phyloP scores from a whole-genome alignment of 1,139 yeast genomes.

The Geotrichum reessii region DNA sequence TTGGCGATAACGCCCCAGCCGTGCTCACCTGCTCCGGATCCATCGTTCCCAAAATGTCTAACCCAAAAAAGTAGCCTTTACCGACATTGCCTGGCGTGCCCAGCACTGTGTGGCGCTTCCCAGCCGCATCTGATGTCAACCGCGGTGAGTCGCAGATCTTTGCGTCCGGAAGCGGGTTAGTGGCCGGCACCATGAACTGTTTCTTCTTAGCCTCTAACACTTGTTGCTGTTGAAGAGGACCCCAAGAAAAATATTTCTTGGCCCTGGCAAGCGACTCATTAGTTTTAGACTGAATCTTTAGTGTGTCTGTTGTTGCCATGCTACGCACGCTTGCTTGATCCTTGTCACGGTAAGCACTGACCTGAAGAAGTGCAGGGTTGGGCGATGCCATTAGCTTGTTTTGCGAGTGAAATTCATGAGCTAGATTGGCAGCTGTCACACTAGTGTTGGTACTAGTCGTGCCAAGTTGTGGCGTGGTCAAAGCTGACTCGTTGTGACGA shows the following conservation, averaged over 20 bases:
- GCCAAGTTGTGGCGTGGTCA: not conserved
- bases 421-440: not conserved
- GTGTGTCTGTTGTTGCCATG: not conserved
- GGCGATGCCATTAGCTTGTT: conserved; percentile 2
- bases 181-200: not conserved
- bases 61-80: conserved; percentile 8
- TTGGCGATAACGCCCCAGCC: conserved; percentile 1
- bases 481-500: conserved; percentile 2
- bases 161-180: conserved; percentile 12
- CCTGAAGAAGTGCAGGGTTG: not conserved
- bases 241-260: conserved; percentile 4
- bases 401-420: conserved; percentile 6
- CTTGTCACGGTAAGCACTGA: not conserved
- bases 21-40: not conserved
- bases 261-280: conserved; percentile 9
- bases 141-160: conserved; percentile 11
- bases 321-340: not conserved
- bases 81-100: not conserved
- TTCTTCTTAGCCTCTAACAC: not conserved
- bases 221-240: not conserved
- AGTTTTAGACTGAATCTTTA: not conserved
- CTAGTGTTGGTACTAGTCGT: not conserved
- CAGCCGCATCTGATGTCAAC: not conserved
- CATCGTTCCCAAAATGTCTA: conserved; percentile 9
- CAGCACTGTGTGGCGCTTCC: conserved; percentile 1